Evolutionary conservation across 345 rosid species (phyloP).

Genomic region (Hirschfeldia incana): DNA sequence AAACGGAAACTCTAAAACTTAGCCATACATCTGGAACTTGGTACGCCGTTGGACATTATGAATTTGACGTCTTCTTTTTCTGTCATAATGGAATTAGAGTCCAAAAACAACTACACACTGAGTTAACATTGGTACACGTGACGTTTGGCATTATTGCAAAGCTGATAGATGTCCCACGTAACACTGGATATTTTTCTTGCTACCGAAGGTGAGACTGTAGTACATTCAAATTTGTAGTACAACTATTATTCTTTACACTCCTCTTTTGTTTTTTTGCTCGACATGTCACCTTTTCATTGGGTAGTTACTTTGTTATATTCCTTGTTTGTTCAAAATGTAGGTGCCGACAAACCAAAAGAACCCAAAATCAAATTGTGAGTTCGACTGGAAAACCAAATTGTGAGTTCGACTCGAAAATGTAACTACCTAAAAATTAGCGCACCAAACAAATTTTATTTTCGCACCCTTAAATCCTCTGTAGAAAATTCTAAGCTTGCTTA

Average conservation of each 20-base stretch:
- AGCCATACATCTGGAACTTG: slow-evolving; percentile 10
- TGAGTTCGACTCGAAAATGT: not conserved
- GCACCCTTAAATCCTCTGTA: not conserved
- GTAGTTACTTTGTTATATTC: slow-evolving; percentile 12
- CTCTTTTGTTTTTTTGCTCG: slow-evolving; percentile 10
- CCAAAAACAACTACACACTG: not conserved
- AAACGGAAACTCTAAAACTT: not conserved
- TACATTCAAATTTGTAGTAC: slow-evolving; percentile 25
- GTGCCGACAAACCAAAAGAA: not conserved
- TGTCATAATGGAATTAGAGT: not conserved
- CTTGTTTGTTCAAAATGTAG: not conserved
- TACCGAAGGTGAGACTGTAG: not conserved
- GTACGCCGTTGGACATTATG: slow-evolving; percentile 17
- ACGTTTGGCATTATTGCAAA: slow-evolving; percentile 6
- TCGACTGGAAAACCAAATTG: not conserved
- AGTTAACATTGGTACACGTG: slow-evolving; percentile 17
- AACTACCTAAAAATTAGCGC: not conserved
- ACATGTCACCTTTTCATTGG: slow-evolving; percentile 20
- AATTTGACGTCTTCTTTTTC: not conserved
- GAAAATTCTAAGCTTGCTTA: not conserved
- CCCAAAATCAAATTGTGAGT: not conserved
- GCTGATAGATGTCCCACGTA: slow-evolving; percentile 16
- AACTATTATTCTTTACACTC: slow-evolving; percentile 11
- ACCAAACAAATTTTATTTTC: not conserved
- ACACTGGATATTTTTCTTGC: slow-evolving; percentile 4